Percentiles rank a stretch among this genome's conserved stretches.
Evolutionary conservation across 768 basidiomycete species (phyloP).

Genomic region (Calocybe gangraenosa): DNA sequence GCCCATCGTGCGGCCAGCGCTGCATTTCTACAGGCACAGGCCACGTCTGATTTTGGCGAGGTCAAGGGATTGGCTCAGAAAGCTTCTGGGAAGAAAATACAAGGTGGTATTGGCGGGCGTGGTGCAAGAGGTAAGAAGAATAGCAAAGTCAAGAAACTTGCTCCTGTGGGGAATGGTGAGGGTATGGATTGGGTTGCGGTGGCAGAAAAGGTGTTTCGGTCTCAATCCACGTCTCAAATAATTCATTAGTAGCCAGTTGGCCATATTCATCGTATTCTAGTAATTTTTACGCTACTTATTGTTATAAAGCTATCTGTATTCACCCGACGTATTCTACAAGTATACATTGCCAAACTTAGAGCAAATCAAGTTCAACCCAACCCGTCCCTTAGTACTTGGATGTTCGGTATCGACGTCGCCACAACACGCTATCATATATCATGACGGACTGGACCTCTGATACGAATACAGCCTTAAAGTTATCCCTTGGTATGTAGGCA

Average conservation of each 20-base stretch:
- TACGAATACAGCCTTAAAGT: constrained; percentile 70
- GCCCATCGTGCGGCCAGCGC: constrained; percentile 59
- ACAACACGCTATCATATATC: background rate
- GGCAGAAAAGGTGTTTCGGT: constrained; percentile 29
- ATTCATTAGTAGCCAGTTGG: too few species aligned
- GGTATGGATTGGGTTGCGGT: constrained; percentile 40
- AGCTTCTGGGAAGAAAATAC: constrained; percentile 37
- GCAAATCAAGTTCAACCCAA: too few species aligned
- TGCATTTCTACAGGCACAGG: constrained; percentile 74
- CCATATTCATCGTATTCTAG: too few species aligned
- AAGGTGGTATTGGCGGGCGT: constrained; percentile 24
- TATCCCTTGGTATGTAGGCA: constrained; percentile 65
- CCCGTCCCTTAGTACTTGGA: too few species aligned
- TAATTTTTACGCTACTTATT: too few species aligned
- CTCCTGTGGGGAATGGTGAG: constrained; percentile 35
- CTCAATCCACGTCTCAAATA: too few species aligned
- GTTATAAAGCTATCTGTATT: too few species aligned
- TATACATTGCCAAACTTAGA: too few species aligned
- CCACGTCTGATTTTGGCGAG: constrained; percentile 65
- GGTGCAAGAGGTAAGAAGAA: constrained; percentile 13
- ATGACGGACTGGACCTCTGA: constrained; percentile 75
- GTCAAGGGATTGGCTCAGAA: constrained; percentile 64
- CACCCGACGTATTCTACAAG: too few species aligned
- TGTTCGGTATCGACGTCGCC: too few species aligned
- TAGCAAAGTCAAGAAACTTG: constrained; percentile 20